phyloP scores from a whole-genome alignment of 352 stramenopile genomes.

The Globisporangium splendens region DNA sequence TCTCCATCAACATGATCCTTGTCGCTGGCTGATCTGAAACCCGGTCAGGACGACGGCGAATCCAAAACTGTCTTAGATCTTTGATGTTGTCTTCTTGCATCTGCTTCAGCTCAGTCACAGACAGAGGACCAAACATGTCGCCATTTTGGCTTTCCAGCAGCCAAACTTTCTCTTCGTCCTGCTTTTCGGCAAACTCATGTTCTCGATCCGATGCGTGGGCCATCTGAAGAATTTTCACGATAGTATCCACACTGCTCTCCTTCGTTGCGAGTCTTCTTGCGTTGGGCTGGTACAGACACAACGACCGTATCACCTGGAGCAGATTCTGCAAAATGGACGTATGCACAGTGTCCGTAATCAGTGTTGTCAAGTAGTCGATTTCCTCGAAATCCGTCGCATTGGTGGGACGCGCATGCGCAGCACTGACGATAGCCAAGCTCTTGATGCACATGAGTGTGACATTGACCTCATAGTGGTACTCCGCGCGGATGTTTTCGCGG shows the following conservation, averaged over 20 bases:
- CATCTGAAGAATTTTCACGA: constrained; percentile 64
- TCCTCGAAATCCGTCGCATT: constrained; percentile 62
- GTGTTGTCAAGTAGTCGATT: constrained; percentile 53
- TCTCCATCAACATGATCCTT: constrained; percentile 53
- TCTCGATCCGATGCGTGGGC: constrained; percentile 42
- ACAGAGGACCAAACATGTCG: constrained; percentile 25
- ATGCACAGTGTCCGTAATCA: constrained; percentile 68
- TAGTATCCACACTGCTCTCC: constrained; percentile 35
- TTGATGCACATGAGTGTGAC: constrained; percentile 62
- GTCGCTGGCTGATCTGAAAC: constrained; percentile 23
- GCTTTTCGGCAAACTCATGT: constrained; percentile 8
- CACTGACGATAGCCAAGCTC: constrained; percentile 56
- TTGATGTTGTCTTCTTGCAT: constrained; percentile 24
- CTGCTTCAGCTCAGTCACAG: constrained; percentile 51
- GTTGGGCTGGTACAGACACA: constrained; percentile 50
- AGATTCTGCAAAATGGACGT: constrained; percentile 48
- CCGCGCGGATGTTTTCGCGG: constrained; percentile 68
- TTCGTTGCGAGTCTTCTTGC: constrained; percentile 46
- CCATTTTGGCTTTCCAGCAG: constrained; percentile 32
- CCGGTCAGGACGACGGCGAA: constrained; percentile 31
- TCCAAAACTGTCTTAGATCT: constrained; percentile 26
- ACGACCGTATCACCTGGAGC: constrained; percentile 49
- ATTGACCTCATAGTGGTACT: constrained; percentile 62
- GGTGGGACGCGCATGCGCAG: constrained; percentile 33
- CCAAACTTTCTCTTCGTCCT: constrained; percentile 40